Conservation (phyloP, 2,329 filamentous ascomycete species). For the Fusarium incarnatum region DNA sequence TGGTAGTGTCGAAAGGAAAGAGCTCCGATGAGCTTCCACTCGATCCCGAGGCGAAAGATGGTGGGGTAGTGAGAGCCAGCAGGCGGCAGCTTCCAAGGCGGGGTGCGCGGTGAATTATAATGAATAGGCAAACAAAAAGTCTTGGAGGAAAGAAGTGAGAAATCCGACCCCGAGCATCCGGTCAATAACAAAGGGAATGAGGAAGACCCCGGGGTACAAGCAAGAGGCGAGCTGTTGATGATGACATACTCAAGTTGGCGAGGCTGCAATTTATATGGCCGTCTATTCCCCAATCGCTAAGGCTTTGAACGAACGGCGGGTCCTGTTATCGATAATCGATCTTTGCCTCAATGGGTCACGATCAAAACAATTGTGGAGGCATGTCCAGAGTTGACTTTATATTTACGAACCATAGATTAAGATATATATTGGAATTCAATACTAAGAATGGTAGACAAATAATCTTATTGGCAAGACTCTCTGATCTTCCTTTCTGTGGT, state of each 20-base stretch:
- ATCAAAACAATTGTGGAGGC: conserved; percentile 9
- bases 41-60: conserved; percentile 16
- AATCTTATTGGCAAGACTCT: neutral
- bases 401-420: neutral
- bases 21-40: conserved; percentile 10
- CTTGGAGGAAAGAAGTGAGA: neutral
- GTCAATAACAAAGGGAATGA: conserved; percentile 19
- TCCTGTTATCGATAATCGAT: conserved; percentile 38
- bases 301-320: conserved; percentile 28
- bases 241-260: conserved; percentile 43
- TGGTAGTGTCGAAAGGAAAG: neutral
- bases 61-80: conserved; percentile 34
- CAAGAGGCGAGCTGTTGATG: conserved; percentile 28
- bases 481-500: neutral
- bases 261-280: conserved; percentile 46
- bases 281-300: conserved; percentile 18
- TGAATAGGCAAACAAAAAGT: neutral
- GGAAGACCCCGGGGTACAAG: conserved; percentile 28
- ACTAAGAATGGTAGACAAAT: neutral
- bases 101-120: conserved; percentile 16
- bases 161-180: conserved; percentile 26
- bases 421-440: neutral
- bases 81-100: conserved; percentile 24
- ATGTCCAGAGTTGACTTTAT: neutral
- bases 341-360: conserved; percentile 24